Conservation (phyloP, 2,329 filamentous ascomycete genomes). For the Neofusicoccum cordaticola region DNA sequence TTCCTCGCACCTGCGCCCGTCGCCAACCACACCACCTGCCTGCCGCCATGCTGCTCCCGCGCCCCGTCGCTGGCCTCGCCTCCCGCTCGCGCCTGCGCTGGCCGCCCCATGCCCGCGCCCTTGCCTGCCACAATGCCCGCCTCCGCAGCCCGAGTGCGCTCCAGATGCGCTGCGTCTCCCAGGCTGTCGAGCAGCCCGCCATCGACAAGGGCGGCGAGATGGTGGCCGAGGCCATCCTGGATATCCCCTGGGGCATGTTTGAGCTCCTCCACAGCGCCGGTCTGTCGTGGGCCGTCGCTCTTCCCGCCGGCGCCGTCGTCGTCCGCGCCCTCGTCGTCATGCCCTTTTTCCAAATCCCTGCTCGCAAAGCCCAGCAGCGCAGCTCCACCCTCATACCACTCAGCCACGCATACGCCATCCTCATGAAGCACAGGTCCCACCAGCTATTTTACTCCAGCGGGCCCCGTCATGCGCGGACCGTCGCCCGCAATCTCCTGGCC, state of each 20-base stretch:
- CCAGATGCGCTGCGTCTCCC: conserved; percentile 33
- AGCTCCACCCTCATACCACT: conserved; percentile 43
- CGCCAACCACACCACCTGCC: not conserved
- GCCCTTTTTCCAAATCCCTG: conserved; percentile 45
- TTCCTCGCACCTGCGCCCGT: not conserved
- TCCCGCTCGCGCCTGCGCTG: conserved; percentile 27
- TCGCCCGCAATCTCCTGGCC: not conserved
- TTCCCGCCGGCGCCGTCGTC: conserved; percentile 54
- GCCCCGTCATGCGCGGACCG: not conserved
- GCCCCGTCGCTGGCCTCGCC: conserved; percentile 24
- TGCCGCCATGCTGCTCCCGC: conserved; percentile 23
- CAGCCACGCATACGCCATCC: not conserved
- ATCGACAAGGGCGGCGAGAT: conserved; percentile 23
- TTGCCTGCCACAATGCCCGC: conserved; percentile 30
- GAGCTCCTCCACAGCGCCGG: conserved; percentile 51
- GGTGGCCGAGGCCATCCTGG: not conserved
- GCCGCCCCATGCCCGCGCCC: conserved; percentile 28
- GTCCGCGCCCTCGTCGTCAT: conserved; percentile 49
- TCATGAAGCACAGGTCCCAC: not conserved
- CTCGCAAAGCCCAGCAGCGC: conserved; percentile 39
- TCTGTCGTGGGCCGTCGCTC: conserved; percentile 54
- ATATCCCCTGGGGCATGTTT: conserved; percentile 24
- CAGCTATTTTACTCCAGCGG: not conserved
- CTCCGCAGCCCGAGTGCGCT: conserved; percentile 21
- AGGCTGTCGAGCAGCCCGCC: conserved; percentile 37